Evolutionary conservation across 805 yeast genomes (phyloP), one percentile per base, ranked within the genome.

Genomic region (Priceomyces haplophilus): DNA sequence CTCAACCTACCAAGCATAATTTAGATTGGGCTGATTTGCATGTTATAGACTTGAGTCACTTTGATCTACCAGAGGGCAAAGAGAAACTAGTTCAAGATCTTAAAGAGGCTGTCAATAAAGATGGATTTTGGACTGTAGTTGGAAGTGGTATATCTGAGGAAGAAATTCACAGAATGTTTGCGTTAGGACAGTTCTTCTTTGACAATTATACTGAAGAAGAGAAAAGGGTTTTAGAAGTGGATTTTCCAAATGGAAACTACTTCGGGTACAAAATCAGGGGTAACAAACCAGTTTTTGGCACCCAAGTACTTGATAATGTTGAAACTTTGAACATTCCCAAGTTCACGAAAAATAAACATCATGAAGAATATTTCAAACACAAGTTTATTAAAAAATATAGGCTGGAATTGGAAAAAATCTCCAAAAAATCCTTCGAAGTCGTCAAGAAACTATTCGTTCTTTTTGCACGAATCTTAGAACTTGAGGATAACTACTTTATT

Each of bases 321-420:
- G 67, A 64, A 43, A 57, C 60, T 0, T 50, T 61, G 42, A 64
- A 62, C 41, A 57, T 64, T 29, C 64, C 69, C 23, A 64, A 64
- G 43, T 62, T 64, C 52, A 59, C 61, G 27, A 45, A 51, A 24
- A 51, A 49, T 29, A 50, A 49, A 4, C 43, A 43, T 16, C 56
- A 50, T 33, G 58, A 53, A 10, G 41, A 48, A 19, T 54, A 45
- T 40, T 52, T 41, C 40, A 46, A 50, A 27, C 54, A 52, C 20
- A 45, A 51, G n/a, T 53, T 61, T 39, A 51, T 61, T 20, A 55
- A 60, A 23, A 48, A 52, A 18, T 51, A 54, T 46, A 41, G 54
- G 20, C 47, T 46, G 13, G 53, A 54, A 36, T 44, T 62, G 25
- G 59, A 51, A 31, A 36, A 36, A 4, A 44, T 62, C 21, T 56